Conservation (phyloP, 2,329 filamentous ascomycete genomes). For the Aspergillus candidus region DNA sequence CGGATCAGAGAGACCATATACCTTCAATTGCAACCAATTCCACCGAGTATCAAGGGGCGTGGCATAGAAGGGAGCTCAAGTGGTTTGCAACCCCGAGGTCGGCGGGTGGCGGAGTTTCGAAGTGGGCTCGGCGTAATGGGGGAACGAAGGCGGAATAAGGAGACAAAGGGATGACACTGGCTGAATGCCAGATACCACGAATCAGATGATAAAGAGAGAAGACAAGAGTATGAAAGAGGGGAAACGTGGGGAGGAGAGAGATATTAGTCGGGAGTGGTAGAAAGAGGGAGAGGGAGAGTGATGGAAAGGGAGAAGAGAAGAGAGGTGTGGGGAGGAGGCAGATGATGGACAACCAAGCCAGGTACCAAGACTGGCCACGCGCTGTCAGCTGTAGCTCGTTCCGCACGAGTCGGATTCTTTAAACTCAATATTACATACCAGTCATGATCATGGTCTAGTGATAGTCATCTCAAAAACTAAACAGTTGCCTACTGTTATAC, state of each 20-base stretch:
- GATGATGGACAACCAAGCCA: no score
- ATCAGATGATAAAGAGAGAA: conserved; percentile 1
- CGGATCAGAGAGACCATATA: conserved; percentile 26
- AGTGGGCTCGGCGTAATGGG: no score
- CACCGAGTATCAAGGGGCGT: no score
- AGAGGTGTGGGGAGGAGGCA: not conserved
- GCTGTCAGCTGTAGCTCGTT: no score
- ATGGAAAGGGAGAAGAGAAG: conserved; percentile 7
- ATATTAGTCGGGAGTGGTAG: conserved; percentile 20
- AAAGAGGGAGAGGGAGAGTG: conserved; percentile 21
- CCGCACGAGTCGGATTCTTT: no score
- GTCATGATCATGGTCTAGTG: no score
- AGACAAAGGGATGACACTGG: not conserved
- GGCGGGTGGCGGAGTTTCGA: not conserved
- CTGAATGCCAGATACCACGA: not conserved
- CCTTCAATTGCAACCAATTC: conserved; percentile 5
- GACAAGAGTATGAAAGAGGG: not conserved
- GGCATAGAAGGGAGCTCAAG: no score
- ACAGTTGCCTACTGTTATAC: no score
- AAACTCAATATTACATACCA: no score
- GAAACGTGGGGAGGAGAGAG: conserved; percentile 11
- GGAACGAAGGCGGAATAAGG: not conserved
- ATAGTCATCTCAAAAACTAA: no score
- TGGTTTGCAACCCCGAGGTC: no score
- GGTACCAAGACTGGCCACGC: no score